A percentile compares a stretch with the other conserved stretches of the same genome.
phyloP scores from a whole-genome alignment of 169 alveolate species.

The Plasmodium knowlesi region DNA sequence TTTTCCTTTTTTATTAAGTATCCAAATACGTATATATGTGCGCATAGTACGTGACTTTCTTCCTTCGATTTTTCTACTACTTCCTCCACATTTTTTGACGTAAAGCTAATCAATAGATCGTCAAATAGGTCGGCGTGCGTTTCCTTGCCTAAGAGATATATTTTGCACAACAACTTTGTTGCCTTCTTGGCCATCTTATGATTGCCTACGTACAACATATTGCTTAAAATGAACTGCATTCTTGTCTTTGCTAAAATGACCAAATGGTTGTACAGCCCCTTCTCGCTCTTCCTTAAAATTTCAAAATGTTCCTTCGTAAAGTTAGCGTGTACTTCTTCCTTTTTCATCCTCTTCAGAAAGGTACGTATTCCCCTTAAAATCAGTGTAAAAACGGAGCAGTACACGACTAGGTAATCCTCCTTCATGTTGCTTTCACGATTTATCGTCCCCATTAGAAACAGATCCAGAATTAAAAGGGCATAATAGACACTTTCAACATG shows the following conservation, averaged over 20 bases:
- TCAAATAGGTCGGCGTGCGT: not conserved
- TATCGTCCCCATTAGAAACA: constrained; percentile 14
- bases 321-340: not conserved
- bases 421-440: constrained; percentile 12
- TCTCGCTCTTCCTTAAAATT: not conserved
- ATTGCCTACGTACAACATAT: constrained; percentile 3
- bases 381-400: constrained; percentile 31
- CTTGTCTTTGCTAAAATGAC: constrained; percentile 6
- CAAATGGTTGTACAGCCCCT: not conserved
- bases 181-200: constrained; percentile 2
- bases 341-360: not conserved
- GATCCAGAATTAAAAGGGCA: constrained; percentile 17
- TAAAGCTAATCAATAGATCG: not conserved
- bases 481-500: constrained; percentile 36
- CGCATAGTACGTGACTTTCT: not conserved
- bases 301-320: not conserved
- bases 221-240: constrained; percentile 12
- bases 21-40: constrained; percentile 34
- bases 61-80: not conserved
- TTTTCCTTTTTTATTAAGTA: constrained; percentile 46
- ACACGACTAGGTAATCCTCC: constrained; percentile 4
- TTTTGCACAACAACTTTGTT: constrained; percentile 11
- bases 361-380: not conserved
- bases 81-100: not conserved
- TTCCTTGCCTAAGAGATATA: constrained; percentile 10